Evolutionary conservation across 805 yeast species (phyloP), one percentile per base, ranked within the genome.

Genomic region (Naumovozyma baii): DNA sequence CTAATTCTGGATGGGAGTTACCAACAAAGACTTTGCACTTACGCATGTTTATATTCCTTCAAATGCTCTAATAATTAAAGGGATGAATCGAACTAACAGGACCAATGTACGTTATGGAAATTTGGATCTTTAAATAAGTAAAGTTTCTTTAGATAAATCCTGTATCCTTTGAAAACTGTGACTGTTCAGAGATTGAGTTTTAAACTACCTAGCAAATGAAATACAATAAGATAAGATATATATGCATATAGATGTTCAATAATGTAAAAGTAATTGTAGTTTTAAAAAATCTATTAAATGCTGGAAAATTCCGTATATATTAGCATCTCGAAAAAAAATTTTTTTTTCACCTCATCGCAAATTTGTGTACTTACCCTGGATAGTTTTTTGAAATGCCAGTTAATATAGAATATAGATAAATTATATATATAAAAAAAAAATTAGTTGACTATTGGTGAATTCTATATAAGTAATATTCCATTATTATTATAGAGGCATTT

Each of bases 21-120:
- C 99, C 99, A 42, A 92, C 94, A 63, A 92, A 92, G 34, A 92
- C 85, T 64, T 92, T 90, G 59, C 96, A 86, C 78, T 88, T 87
- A 64, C 97, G 86, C 98, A 92, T 92, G 18, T 47, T 48, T 34
- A 19, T 31, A 25, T 22, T 22, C 10, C 10, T 22, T 22, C 10
- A 7, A 7, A 7, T 22, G 26, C 10, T 22, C 26, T 22, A 7
- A 7, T 22, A 22, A 22, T 22, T 22, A 22, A 7, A 22, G 26
- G 26, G 26, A 22, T 22, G 26, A 10, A 10, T 7, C 10, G 26
- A 10, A 7, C 26, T 22, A 10, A 22, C 10, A 10, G 7, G 10
- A 10, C 26, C 26, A 22, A 22, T 22, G 10, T 7, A 22, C 26
- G 26, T 10, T 22, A 7, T 7, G 26, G 10, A 22, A 22, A 22